Evolutionary conservation across 768 basidiomycete species (phyloP), one percentile per base, ranked within the genome.

Genomic region (Amanita subjunquillea): DNA sequence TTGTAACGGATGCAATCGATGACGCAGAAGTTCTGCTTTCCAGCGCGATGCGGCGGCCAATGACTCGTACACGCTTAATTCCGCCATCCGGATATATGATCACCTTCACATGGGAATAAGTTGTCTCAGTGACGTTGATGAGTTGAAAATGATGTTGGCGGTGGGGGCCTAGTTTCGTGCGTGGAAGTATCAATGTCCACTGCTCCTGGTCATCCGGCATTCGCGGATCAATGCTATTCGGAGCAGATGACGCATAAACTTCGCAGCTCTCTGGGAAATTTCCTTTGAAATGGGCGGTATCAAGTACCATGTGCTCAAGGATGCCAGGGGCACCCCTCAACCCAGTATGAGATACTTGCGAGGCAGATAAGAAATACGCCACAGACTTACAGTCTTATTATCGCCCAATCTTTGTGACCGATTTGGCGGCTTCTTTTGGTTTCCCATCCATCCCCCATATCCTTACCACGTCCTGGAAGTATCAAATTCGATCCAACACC

Each of bases 401-500:
- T 77, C 4, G 79, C 89, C 89, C 91, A 97, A 60, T 98, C 94
- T 44, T 82, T 88, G 67, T 93, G 92, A 37, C 77, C 91, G 50
- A 77, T 76, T 40, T 70, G 73, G 50, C 90, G 76, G 61, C 87
- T 94, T 55, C 96, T 76, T 64, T 87, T 91, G 3, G 95, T 98
- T 69, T 99, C 96, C 96, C 96, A 99, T 3, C 96, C 96, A 62
- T 96, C 94, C 4, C 93, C 83, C 92, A 99, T 99, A 60, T 95
- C 86, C 63, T 83, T 84, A 25, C 90, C 95, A 66, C 94, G 70
- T 27, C 95, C 95, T 1, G 95, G 94, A 37, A 96, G 72, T 44
- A 97, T 81, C 55, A 99, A 70, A 65, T 99, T 98, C 3, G 84
- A 78, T 3, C 93, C 95, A 8, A 87, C 79, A 20, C 93, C 94